These are phyloP conservation scores for Quercus glauca DNA, from an alignment of 306 rosid species.

Conservation along the genomic window DNA sequence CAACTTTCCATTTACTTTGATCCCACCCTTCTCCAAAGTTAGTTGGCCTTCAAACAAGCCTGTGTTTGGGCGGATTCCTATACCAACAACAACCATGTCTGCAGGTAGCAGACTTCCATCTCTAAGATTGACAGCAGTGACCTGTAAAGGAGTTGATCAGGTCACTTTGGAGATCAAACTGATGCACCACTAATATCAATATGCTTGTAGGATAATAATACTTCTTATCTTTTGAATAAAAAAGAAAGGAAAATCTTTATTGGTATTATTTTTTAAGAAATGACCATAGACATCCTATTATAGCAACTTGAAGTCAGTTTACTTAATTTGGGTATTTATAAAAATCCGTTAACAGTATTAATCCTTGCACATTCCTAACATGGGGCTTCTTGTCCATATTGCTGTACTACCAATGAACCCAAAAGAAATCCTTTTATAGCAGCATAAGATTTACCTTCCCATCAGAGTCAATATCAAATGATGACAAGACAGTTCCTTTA, in stretches of 20 bases:
- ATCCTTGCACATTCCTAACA: background rate
- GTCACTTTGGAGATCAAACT: background rate
- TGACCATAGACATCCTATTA: background rate
- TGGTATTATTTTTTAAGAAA: background rate
- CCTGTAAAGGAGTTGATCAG: constrained; percentile 46
- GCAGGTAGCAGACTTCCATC: constrained; percentile 67
- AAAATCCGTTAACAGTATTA: background rate
- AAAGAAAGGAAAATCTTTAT: background rate
- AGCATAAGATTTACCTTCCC: constrained; percentile 58
- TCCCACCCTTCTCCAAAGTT: constrained; percentile 96
- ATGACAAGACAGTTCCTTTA: constrained; percentile 87
- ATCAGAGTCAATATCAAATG: constrained; percentile 68
- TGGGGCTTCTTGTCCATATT: background rate
- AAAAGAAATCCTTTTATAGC: constrained; percentile 1
- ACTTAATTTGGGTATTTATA: background rate
- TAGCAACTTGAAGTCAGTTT: background rate
- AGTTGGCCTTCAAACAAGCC: constrained; percentile 96
- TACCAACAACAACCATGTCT: constrained; percentile 95
- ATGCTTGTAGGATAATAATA: background rate
- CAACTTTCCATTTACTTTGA: constrained; percentile 87
- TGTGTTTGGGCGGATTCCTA: constrained; percentile 96
- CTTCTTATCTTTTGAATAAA: background rate
- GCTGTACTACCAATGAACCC: background rate
- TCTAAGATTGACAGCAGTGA: constrained; percentile 77
- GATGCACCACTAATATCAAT: background rate